phyloP scores from a whole-genome alignment of 139 green algal species.

The Nannochloris sp. region DNA sequence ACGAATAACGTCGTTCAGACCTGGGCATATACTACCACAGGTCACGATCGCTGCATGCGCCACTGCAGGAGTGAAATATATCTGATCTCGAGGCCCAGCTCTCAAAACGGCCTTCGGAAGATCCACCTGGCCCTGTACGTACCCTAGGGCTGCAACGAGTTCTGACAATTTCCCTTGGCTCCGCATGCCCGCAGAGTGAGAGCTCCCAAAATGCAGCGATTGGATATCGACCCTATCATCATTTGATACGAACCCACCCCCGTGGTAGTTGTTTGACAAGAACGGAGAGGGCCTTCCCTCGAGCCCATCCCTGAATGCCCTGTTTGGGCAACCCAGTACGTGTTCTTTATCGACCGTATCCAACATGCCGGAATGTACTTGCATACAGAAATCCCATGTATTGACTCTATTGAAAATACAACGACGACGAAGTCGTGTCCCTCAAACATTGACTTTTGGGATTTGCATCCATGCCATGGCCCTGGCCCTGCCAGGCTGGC shows the following conservation, averaged over 20 bases:
- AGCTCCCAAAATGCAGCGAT: slow-evolving; percentile 19
- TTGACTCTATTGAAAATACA: no score
- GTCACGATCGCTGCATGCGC: slow-evolving; percentile 75
- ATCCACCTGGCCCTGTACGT: no score
- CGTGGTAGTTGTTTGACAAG: slow-evolving; percentile 21
- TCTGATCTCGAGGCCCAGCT: slow-evolving; percentile 27
- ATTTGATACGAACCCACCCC: slow-evolving; percentile 27
- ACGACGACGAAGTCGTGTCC: no score
- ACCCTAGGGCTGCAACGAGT: background rate
- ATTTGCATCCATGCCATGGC: no score
- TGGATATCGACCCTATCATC: slow-evolving; percentile 28
- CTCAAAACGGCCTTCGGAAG: slow-evolving; percentile 18
- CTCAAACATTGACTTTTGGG: no score
- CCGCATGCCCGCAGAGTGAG: slow-evolving; percentile 7
- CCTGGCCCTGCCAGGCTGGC: no score
- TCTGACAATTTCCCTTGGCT: background rate
- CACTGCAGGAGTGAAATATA: slow-evolving; percentile 76
- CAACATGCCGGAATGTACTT: background rate
- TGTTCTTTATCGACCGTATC: background rate
- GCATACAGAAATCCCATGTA: background rate
- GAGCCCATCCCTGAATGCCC: slow-evolving; percentile 17
- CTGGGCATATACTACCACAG: slow-evolving; percentile 93
- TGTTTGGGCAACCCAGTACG: slow-evolving; percentile 16
- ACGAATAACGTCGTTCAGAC: slow-evolving; percentile 93
- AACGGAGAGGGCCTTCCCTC: slow-evolving; percentile 17